Conservation (phyloP, 305 asterid species). For the Fraxinus velutina region DNA sequence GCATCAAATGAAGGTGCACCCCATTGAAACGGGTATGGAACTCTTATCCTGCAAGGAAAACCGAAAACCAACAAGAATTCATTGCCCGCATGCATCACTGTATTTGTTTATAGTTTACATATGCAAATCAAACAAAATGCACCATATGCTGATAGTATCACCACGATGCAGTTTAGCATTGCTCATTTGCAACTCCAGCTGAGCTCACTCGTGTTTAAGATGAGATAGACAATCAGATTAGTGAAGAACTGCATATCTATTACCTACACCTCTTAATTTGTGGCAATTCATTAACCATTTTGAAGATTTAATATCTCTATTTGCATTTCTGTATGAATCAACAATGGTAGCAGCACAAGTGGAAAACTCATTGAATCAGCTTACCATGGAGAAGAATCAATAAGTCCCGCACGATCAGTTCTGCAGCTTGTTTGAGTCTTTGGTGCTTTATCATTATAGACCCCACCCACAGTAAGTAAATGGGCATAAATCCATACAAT, state of each 20-base stretch:
- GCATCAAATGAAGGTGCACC: conserved; percentile 63
- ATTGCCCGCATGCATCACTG: background rate
- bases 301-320: background rate
- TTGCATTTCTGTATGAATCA: background rate
- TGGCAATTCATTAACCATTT: background rate
- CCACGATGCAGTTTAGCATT: background rate
- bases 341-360: background rate
- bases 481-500: conserved; percentile 58
- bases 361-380: background rate
- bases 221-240: background rate
- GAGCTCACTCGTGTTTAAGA: background rate
- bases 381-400: conserved; percentile 56
- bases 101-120: background rate
- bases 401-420: conserved; percentile 60
- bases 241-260: background rate
- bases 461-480: conserved; percentile 54
- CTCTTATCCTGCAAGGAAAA: conserved; percentile 42
- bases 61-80: background rate
- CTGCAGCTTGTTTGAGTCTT: conserved; percentile 51
- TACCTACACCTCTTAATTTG: background rate
- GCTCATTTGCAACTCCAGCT: background rate
- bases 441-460: conserved; percentile 36
- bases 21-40: conserved; percentile 66
- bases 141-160: background rate
- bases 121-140: background rate